These are phyloP conservation scores for Penicillium polonicum DNA, from an alignment of 2,329 filamentous ascomycete species.

Conservation along the genomic window DNA sequence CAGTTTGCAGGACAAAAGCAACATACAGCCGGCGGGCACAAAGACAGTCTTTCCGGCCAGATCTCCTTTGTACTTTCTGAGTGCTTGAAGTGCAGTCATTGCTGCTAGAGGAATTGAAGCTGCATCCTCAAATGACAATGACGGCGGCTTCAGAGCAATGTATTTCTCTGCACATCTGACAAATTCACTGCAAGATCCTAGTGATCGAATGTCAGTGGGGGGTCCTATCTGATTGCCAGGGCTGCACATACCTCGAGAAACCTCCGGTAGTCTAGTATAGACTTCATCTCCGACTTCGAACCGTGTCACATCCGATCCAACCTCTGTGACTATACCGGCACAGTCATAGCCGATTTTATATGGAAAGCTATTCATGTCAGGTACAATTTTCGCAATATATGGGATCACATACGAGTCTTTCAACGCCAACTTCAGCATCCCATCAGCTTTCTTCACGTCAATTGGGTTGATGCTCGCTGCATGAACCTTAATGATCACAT, in stretches of 20 bases:
- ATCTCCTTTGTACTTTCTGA: slow-evolving; percentile 46
- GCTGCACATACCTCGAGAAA: slow-evolving; percentile 28
- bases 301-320: slow-evolving; percentile 34
- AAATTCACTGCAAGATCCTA: slow-evolving; percentile 43
- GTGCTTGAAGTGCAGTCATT: slow-evolving; percentile 48
- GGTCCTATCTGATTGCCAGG: not conserved
- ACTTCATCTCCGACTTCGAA: slow-evolving; percentile 44
- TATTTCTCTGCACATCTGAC: slow-evolving; percentile 33
- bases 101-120: slow-evolving; percentile 44
- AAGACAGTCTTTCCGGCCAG: slow-evolving; percentile 55
- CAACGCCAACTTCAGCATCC: slow-evolving; percentile 34
- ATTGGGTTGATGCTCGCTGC: slow-evolving; percentile 49
- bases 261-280: slow-evolving; percentile 37
- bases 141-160: slow-evolving; percentile 43
- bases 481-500: slow-evolving; percentile 42
- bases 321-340: slow-evolving; percentile 39
- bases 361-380: slow-evolving; percentile 36
- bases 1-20: not conserved
- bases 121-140: slow-evolving; percentile 45
- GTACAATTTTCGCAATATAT: not conserved
- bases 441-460: slow-evolving; percentile 45
- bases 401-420: slow-evolving; percentile 31
- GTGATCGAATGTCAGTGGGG: not conserved
- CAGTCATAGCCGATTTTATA: slow-evolving; percentile 48
- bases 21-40: slow-evolving; percentile 47